These are phyloP conservation scores for Thozetella sp. DNA, from an alignment of 495 filamentous ascomycete species.

Conservation along the genomic window DNA sequence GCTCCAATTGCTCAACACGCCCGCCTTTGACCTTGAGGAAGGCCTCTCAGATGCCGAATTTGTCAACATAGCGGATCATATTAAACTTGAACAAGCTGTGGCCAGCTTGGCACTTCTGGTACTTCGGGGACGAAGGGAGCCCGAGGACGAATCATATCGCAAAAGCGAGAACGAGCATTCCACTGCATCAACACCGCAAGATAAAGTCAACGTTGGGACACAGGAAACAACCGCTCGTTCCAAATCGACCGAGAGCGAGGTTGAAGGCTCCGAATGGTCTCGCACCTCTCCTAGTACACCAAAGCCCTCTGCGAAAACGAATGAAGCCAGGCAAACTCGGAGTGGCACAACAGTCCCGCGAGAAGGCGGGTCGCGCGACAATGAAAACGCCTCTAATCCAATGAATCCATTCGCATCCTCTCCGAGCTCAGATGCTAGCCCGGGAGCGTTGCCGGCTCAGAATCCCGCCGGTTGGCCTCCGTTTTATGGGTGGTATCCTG, in stretches of 20 bases:
- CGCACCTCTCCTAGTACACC: not conserved
- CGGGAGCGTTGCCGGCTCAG: not conserved
- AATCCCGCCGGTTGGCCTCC: not conserved
- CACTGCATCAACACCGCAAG: not conserved
- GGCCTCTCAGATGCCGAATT: not conserved
- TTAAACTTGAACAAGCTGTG: not conserved
- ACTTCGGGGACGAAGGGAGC: not conserved
- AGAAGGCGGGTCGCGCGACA: not conserved
- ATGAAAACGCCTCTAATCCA: not conserved
- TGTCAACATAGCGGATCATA: not conserved
- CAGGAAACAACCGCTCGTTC: not conserved
- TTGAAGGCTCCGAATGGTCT: not conserved
- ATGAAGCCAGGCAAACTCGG: too few relatives aligned
- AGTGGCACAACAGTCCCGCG: not conserved
- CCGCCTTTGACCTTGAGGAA: not conserved
- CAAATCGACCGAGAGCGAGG: not conserved
- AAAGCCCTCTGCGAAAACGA: not conserved
- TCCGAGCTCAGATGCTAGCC: not conserved
- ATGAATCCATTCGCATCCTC: not conserved
- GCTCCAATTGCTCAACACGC: not conserved
- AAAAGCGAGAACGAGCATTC: not conserved
- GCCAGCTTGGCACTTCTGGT: not conserved
- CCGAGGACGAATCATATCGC: not conserved
- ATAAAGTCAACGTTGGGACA: not conserved
- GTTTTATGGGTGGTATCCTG: not conserved